Conservation (phyloP, 176 grass and related monocot species). For the Oryza coarctata region DNA sequence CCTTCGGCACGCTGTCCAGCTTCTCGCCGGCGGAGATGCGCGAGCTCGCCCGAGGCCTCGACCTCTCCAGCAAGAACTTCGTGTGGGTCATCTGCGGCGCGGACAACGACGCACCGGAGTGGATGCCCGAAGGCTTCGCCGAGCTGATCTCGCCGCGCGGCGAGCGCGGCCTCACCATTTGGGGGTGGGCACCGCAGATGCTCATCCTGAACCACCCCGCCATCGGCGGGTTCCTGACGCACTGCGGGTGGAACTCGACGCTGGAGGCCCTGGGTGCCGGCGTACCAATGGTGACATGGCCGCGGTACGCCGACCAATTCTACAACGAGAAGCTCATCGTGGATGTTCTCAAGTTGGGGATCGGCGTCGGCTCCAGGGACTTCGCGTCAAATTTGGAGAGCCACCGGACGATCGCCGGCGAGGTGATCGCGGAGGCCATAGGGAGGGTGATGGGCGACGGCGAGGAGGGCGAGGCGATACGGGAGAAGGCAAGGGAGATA, state of each 20-base stretch:
- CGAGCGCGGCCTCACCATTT: slow-evolving; percentile 17
- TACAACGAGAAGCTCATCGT: slow-evolving; percentile 69
- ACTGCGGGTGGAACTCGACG: slow-evolving; percentile 51
- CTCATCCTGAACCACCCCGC: slow-evolving; percentile 23
- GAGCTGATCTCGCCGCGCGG: neutral
- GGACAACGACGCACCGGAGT: neutral
- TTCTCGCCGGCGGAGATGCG: slow-evolving; percentile 2
- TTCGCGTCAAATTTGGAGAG: slow-evolving; percentile 18
- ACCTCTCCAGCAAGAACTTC: neutral
- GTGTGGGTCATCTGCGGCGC: neutral
- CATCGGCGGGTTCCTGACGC: slow-evolving; percentile 51
- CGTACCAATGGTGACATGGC: neutral
- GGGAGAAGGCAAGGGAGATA: slow-evolving; percentile 18
- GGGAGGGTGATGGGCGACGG: neutral
- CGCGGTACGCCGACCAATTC: slow-evolving; percentile 34
- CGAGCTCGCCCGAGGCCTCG: slow-evolving; percentile 1
- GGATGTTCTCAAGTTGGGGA: slow-evolving; percentile 46
- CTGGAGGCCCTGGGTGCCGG: slow-evolving; percentile 35
- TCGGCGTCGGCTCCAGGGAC: slow-evolving; percentile 33
- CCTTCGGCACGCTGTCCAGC: slow-evolving; percentile 23
- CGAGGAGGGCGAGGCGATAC: neutral
- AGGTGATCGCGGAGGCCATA: slow-evolving; percentile 18
- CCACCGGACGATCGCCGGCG: neutral
- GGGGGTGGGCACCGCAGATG: slow-evolving; percentile 40
- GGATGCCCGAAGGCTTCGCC: slow-evolving; percentile 29